A percentile compares a stretch with the other conserved stretches of the same genome.
Evolutionary conservation across 2,329 filamentous ascomycete species (phyloP).

Genomic region (Exophiala oligosperma): DNA sequence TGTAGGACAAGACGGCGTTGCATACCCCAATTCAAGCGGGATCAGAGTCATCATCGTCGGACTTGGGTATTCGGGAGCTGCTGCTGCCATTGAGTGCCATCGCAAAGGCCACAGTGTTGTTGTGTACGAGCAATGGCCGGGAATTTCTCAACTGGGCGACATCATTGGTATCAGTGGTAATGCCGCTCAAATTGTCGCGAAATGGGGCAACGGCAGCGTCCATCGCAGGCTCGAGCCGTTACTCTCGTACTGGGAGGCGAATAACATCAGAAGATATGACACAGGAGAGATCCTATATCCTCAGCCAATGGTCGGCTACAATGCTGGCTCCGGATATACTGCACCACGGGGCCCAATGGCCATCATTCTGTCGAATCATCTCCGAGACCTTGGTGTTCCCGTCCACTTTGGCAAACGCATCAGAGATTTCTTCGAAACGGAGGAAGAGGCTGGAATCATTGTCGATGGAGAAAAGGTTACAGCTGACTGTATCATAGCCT

Average conservation of each 20-base stretch:
- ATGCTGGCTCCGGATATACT: constrained; percentile 5
- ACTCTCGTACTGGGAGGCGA: constrained; percentile 9
- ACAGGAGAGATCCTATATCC: constrained; percentile 35
- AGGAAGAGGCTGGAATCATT: constrained; percentile 4
- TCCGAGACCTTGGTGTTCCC: constrained; percentile 25
- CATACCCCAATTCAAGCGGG: neutral
- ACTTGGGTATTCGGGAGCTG: constrained; percentile 60
- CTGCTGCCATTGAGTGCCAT: constrained; percentile 59
- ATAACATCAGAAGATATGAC: constrained; percentile 35
- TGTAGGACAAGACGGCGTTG: neutral
- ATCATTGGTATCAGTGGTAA: constrained; percentile 42
- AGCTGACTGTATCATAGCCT: constrained; percentile 8
- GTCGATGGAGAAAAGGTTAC: constrained; percentile 8
- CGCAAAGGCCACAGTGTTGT: constrained; percentile 53
- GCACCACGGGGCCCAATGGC: constrained; percentile 39
- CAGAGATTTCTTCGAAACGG: constrained; percentile 29
- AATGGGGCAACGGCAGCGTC: constrained; percentile 29
- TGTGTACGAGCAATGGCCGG: constrained; percentile 50
- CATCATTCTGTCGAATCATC: constrained; percentile 5
- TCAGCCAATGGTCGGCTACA: constrained; percentile 24
- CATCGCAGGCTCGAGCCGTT: constrained; percentile 6
- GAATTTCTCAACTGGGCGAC: constrained; percentile 38
- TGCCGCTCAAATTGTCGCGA: constrained; percentile 29
- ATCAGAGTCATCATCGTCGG: constrained; percentile 10
- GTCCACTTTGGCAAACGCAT: constrained; percentile 33